A percentile compares a stretch with the other conserved stretches of the same genome.
These are phyloP conservation scores for Fomitopsis betulina DNA, from an alignment of 1,284 basidiomycete genomes.

Conservation along the genomic window DNA sequence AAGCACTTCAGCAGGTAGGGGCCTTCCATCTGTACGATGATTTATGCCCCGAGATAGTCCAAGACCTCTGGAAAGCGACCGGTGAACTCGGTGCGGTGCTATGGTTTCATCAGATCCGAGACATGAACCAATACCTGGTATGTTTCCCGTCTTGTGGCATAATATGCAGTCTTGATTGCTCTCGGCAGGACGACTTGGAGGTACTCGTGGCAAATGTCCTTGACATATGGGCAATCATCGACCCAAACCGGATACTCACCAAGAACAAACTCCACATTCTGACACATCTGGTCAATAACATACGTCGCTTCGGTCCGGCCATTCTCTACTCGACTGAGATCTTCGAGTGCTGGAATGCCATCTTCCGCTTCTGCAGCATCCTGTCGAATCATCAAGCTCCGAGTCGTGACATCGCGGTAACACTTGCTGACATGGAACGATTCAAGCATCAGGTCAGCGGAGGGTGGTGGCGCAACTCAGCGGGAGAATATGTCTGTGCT, in stretches of 20 bases:
- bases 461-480: conserved; percentile 17
- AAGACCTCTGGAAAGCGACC: conserved; percentile 22
- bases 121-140: conserved; percentile 31
- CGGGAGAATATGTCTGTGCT: conserved; percentile 9
- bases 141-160: neutral
- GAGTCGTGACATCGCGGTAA: no score
- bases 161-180: neutral
- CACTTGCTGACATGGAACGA: no score
- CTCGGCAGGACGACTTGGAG: neutral
- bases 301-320: conserved; percentile 17
- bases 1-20: no score
- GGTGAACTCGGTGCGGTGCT: conserved; percentile 30
- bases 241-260: conserved; percentile 17
- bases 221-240: conserved; percentile 14
- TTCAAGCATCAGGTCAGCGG: no score
- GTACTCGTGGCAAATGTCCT: conserved; percentile 18
- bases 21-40: conserved; percentile 6
- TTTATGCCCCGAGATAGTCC: conserved; percentile 1
- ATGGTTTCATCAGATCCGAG: conserved; percentile 32
- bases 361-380: no score
- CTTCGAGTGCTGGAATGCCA: conserved; percentile 43
- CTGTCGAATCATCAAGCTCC: no score
- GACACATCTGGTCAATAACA: conserved; percentile 16
- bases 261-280: conserved; percentile 27
- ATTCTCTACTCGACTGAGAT: conserved; percentile 31